phyloP scores from a whole-genome alignment of 2,329 filamentous ascomycete genomes.

The Apiospora kogelbergensis region DNA sequence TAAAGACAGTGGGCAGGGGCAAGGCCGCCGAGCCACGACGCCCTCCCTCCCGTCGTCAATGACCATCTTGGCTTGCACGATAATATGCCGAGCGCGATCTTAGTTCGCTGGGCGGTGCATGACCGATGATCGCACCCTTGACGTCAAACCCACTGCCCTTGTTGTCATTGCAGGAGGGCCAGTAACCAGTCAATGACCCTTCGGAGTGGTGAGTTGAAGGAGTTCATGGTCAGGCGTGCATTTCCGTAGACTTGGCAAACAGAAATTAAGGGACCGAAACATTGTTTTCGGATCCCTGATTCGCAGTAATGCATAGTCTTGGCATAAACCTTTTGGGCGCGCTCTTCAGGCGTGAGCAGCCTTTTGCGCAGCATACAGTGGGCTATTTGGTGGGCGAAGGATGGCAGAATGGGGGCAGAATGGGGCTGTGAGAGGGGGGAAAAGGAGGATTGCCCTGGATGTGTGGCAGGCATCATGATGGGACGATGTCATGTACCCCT shows the following conservation, averaged over 20 bases:
- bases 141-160: background rate
- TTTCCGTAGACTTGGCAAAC: background rate
- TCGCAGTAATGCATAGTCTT: background rate
- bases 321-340: background rate
- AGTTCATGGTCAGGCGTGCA: background rate
- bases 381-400: background rate
- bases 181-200: background rate
- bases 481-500: background rate
- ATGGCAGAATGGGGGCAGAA: background rate
- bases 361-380: background rate
- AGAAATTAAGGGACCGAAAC: slow-evolving; percentile 3
- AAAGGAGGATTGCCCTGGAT: background rate
- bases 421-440: background rate
- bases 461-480: background rate
- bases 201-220: background rate
- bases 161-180: background rate
- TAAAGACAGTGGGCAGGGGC: background rate
- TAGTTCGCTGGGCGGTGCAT: background rate
- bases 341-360: background rate
- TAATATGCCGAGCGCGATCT: background rate
- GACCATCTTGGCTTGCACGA: slow-evolving; percentile 3
- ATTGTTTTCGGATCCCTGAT: background rate
- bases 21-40: background rate
- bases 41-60: background rate
- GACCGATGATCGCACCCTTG: background rate